These are phyloP conservation scores for Sequoia sempervirens DNA, from an alignment of 75 land plant species.

Conservation along the genomic window DNA sequence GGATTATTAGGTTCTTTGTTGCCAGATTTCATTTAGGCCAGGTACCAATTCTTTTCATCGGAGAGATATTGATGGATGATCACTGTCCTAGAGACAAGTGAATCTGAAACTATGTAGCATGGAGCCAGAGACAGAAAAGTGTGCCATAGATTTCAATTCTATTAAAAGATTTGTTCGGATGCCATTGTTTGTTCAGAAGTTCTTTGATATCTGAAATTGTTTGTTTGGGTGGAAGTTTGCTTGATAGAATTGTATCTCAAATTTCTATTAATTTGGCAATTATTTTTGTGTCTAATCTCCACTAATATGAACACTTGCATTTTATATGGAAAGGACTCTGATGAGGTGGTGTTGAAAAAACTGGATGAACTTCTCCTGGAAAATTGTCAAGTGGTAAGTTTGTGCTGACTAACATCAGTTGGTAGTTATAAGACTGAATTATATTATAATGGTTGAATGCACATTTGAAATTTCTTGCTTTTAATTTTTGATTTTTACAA, in stretches of 20 bases:
- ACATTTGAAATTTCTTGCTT: not conserved
- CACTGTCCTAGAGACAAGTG: not conserved
- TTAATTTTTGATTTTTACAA: conserved; percentile 6
- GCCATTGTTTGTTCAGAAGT: not conserved
- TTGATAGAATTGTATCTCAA: not conserved
- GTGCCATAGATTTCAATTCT: not conserved
- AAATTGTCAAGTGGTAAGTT: conserved; percentile 53
- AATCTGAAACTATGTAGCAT: no score
- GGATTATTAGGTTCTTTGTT: not conserved
- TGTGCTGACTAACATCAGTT: not conserved
- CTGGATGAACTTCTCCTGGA: conserved; percentile 64
- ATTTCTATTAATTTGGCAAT: not conserved
- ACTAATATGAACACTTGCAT: not conserved
- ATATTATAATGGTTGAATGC: not conserved
- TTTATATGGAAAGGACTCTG: conserved; percentile 7
- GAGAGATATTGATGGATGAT: not conserved
- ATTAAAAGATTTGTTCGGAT: not conserved
- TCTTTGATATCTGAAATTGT: not conserved
- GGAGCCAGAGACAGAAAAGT: not conserved
- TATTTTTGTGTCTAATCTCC: not conserved
- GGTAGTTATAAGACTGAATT: not conserved
- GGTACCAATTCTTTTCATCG: not conserved
- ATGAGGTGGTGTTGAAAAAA: conserved; percentile 37
- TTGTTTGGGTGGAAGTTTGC: not conserved
- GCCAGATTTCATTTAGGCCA: not conserved